Percentiles rank a stretch among this genome's conserved stretches.
phyloP scores from a whole-genome alignment of 2,329 filamentous ascomycete genomes.

The Hymenoscyphus repandus region DNA sequence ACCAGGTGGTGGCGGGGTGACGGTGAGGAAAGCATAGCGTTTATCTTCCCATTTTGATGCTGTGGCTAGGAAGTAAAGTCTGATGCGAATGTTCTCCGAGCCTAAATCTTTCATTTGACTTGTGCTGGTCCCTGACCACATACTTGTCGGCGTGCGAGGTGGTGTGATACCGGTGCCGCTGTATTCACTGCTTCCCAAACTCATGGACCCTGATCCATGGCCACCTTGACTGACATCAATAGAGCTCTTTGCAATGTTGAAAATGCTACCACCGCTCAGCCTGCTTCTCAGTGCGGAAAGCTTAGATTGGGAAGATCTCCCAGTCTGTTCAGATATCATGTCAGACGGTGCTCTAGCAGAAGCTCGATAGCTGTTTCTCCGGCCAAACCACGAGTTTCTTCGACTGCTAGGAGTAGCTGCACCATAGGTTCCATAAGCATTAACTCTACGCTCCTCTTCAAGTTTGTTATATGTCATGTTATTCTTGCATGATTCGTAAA shows the following conservation, averaged over 20 bases:
- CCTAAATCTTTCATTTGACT: conserved; percentile 48
- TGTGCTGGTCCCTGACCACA: conserved; percentile 25
- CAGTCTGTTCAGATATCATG: conserved; percentile 64
- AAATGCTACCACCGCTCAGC: conserved; percentile 67
- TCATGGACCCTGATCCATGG: conserved; percentile 41
- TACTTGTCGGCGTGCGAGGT: conserved; percentile 23
- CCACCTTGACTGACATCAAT: conserved; percentile 42
- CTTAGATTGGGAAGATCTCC: conserved; percentile 65
- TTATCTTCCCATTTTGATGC: conserved; percentile 85
- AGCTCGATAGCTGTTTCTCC: conserved; percentile 60
- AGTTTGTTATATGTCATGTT: conserved; percentile 80
- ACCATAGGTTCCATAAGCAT: conserved; percentile 57
- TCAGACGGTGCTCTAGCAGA: conserved; percentile 52
- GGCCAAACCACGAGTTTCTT: conserved; percentile 52
- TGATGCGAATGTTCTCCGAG: conserved; percentile 76
- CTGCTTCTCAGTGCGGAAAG: conserved; percentile 67
- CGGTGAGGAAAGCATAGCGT: conserved; percentile 76
- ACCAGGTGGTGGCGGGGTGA: conserved; percentile 67
- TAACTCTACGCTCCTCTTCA: conserved; percentile 63
- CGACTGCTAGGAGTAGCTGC: conserved; percentile 37
- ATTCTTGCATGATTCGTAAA: conserved; percentile 84
- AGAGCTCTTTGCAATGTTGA: conserved; percentile 78
- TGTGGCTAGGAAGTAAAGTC: conserved; percentile 74
- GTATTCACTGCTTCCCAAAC: conserved; percentile 54
- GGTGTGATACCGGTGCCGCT: conserved; percentile 30